Percentiles rank a stretch among this genome's conserved stretches.
Evolutionary conservation across 345 rosid species (phyloP).

Genomic region (Alliaria petiolata): DNA sequence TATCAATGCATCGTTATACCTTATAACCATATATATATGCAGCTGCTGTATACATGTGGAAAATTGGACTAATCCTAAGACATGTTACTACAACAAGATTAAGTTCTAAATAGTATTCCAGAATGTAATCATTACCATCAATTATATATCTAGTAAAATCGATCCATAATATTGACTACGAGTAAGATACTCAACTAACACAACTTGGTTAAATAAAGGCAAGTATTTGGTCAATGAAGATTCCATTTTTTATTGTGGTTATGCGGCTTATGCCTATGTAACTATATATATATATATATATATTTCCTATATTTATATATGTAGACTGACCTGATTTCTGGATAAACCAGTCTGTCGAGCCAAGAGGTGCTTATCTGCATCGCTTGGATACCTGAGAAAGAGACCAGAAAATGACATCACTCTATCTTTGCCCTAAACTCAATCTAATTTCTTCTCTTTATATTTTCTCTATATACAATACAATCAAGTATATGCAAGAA

Average conservation of each 20-base stretch:
- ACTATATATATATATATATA: not conserved
- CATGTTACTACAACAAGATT: too few relatives aligned
- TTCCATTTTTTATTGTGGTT: not conserved
- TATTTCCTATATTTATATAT: too few relatives aligned
- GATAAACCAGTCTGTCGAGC: constrained; percentile 98
- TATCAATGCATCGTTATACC: too few relatives aligned
- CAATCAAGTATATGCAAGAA: constrained; percentile 20
- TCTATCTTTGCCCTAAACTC: constrained; percentile 31
- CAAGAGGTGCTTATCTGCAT: constrained; percentile 98
- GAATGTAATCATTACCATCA: not conserved
- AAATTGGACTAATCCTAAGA: too few relatives aligned
- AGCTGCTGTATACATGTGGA: too few relatives aligned
- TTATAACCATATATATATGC: not conserved
- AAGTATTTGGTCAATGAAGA: not conserved
- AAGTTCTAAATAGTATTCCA: too few relatives aligned
- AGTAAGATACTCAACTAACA: not conserved
- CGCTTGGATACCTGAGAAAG: constrained; percentile 99
- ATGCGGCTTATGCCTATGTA: not conserved
- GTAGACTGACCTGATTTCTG: constrained; percentile 76
- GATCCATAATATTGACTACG: not conserved
- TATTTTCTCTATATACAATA: constrained; percentile 3
- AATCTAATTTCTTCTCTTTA: constrained; percentile 4
- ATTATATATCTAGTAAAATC: not conserved
- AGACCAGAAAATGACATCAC: constrained; percentile 79
- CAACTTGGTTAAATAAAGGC: not conserved